Conservation (phyloP, 2,329 filamentous ascomycete genomes). For the Alternaria atra region DNA sequence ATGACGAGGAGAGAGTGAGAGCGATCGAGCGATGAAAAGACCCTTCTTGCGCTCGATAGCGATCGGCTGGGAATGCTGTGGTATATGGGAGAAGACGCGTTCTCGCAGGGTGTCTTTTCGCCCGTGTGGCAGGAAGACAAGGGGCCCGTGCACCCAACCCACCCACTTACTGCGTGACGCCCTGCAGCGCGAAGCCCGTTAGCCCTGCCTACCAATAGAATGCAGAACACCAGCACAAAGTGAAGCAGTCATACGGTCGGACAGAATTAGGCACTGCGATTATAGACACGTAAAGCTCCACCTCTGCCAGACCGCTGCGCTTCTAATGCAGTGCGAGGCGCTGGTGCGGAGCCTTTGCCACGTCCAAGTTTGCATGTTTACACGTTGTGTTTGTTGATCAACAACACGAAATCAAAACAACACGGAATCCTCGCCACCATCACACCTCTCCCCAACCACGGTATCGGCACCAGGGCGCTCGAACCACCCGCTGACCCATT, state of each 20-base stretch:
- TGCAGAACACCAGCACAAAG: slow-evolving; percentile 11
- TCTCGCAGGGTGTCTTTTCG: slow-evolving; percentile 37
- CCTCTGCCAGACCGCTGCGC: neutral
- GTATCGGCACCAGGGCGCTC: slow-evolving; percentile 19
- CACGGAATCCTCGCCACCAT: slow-evolving; percentile 8
- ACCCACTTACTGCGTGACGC: slow-evolving; percentile 12
- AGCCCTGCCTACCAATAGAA: slow-evolving; percentile 31
- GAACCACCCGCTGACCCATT: slow-evolving; percentile 13
- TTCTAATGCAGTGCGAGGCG: slow-evolving; percentile 16
- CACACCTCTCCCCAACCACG: slow-evolving; percentile 17
- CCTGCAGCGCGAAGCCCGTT: slow-evolving; percentile 28
- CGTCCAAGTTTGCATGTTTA: neutral
- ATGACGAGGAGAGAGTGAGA: slow-evolving; percentile 18
- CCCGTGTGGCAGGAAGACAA: slow-evolving; percentile 19
- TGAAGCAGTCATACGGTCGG: slow-evolving; percentile 25
- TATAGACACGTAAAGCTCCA: slow-evolving; percentile 1
- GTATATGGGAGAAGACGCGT: slow-evolving; percentile 35
- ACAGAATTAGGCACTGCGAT: neutral
- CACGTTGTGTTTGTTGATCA: slow-evolving; percentile 18
- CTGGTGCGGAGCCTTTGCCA: slow-evolving; percentile 9
- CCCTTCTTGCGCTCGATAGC: slow-evolving; percentile 34
- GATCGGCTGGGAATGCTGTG: slow-evolving; percentile 36
- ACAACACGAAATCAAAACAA: slow-evolving; percentile 18
- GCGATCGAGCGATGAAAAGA: slow-evolving; percentile 31
- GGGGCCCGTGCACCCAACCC: slow-evolving; percentile 18